Evolutionary conservation across 495 filamentous ascomycete genomes (phyloP).

Genomic region (Trichodelitschia bisporula): DNA sequence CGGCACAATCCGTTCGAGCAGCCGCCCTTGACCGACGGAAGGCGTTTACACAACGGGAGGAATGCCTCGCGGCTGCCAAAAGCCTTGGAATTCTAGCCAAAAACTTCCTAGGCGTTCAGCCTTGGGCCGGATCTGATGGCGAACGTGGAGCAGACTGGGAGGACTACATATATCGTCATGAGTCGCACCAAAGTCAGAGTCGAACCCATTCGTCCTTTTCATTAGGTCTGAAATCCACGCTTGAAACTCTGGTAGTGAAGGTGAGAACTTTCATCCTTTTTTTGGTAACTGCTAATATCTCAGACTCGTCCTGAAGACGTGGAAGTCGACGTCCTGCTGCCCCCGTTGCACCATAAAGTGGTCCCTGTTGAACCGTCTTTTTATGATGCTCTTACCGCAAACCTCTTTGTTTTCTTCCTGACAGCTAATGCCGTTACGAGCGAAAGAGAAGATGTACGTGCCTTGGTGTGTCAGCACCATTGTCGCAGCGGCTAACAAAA

Average conservation of each 20-base stretch:
- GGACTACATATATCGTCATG: constrained; percentile 45
- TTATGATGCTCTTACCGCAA: constrained; percentile 63
- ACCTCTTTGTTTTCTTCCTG: constrained; percentile 59
- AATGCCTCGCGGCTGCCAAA: constrained; percentile 16
- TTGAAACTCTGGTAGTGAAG: constrained; percentile 65
- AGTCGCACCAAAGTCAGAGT: constrained; percentile 22
- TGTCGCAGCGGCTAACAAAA: too few relatives aligned
- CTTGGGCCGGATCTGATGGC: constrained; percentile 43
- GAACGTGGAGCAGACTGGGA: constrained; percentile 35
- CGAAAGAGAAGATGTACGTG: too few relatives aligned
- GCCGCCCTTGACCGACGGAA: constrained; percentile 11
- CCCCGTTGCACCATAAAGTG: constrained; percentile 42
- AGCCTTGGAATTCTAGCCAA: constrained; percentile 53
- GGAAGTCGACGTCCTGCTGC: constrained; percentile 34
- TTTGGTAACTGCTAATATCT: too few relatives aligned
- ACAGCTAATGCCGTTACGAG: constrained; percentile 79
- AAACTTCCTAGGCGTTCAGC: constrained; percentile 47
- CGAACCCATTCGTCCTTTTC: constrained; percentile 18
- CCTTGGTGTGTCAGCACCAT: too few relatives aligned
- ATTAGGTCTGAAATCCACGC: constrained; percentile 34
- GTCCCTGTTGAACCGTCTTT: constrained; percentile 57
- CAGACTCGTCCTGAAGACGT: constrained; percentile 48
- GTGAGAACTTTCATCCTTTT: too few relatives aligned
- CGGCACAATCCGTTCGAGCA: constrained; percentile 5
- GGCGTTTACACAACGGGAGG: constrained; percentile 9